Base-by-base conservation (phyloP, 1,284 basidiomycete species). In the Lentinula novae-zelandiae region DNA sequence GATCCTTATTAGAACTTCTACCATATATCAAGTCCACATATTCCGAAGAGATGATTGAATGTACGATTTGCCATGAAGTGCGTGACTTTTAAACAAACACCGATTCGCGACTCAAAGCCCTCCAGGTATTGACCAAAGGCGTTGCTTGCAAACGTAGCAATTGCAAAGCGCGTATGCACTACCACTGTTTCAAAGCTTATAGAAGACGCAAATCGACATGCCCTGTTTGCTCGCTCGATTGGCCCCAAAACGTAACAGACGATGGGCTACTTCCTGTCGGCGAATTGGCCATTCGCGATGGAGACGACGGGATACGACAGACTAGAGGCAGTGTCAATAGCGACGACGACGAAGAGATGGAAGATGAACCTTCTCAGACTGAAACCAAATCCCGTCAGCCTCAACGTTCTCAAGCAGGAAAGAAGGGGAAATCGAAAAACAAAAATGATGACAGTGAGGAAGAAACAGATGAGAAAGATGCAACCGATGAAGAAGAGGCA, bases 1-100 rank as follows among this genome's bases (percentile, higher is more conserved):
- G 94, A 2, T 80, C 91, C 0, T 68, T 93, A 10, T 73, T 92
- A 20, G 93, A 96, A 68, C 83, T 96, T 8, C 73, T 78, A 15
- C 78, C 81, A 0, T 96, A 95, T 69, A 79, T 96, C 58, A 86
- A 85, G 66, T 79, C 82, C 27, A 87, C 85, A 13, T 96, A 89
- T 70, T 78, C 86, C 0, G 85, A 91, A 4, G 85, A 88, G 51
- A 72, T 86, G n/a, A 68, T 85, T 1, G 87, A 90, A 65, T 95
- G 93, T 67, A 82, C 82, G 2, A 81, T 88, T 56, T 96, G 93
- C 76, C 73, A 82, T 65, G 88, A 92, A 73, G 85, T 90, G 57
- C 63, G 77, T 38, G 22, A n/a, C 39, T 52, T 49, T n/a, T 33
- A 9, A 49, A 31, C 20, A 17, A 33, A 22, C 46, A 2, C 2